Conservation (phyloP, 495 filamentous ascomycete species). For the Penicillium fimorum region DNA sequence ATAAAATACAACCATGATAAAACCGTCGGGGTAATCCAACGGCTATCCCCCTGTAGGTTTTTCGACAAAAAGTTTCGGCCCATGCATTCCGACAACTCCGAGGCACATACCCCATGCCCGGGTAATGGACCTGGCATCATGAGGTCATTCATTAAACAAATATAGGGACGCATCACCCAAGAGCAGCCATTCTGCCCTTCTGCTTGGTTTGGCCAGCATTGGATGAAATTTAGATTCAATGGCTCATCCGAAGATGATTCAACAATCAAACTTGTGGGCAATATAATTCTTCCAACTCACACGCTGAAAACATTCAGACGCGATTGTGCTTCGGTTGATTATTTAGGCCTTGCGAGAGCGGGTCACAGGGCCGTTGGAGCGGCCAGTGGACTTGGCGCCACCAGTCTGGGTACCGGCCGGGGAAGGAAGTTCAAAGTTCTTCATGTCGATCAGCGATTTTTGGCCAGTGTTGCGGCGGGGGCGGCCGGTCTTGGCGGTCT, state of each 20-base stretch:
- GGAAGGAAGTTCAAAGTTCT: slow-evolving; percentile 49
- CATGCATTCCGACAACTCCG: slow-evolving; percentile 16
- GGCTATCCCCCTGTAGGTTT: slow-evolving; percentile 8
- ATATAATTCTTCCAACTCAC: not conserved
- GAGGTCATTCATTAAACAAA: slow-evolving; percentile 48
- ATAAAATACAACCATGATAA: slow-evolving; percentile 32
- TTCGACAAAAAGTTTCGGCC: slow-evolving; percentile 10
- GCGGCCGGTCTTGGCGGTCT: slow-evolving; percentile 64
- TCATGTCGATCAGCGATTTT: slow-evolving; percentile 55
- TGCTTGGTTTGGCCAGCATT: slow-evolving; percentile 14
- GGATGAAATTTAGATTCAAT: slow-evolving; percentile 17
- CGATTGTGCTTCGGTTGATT: not conserved
- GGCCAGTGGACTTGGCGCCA: slow-evolving; percentile 38
- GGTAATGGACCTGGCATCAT: slow-evolving; percentile 39
- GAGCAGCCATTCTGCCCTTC: slow-evolving; percentile 16
- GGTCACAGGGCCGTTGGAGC: slow-evolving; percentile 47
- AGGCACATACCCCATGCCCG: slow-evolving; percentile 28
- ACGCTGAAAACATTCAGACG: slow-evolving; percentile 1
- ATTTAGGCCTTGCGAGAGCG: slow-evolving; percentile 51
- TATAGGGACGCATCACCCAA: slow-evolving; percentile 30
- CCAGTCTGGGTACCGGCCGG: slow-evolving; percentile 25
- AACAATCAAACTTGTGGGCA: not conserved
- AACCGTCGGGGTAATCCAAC: slow-evolving; percentile 12
- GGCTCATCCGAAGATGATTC: slow-evolving; percentile 9
- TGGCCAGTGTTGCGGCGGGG: slow-evolving; percentile 52